A percentile compares a stretch with the other conserved stretches of the same genome.
Evolutionary conservation across 1,284 basidiomycete species (phyloP).

Genomic region (Grifola frondosa): DNA sequence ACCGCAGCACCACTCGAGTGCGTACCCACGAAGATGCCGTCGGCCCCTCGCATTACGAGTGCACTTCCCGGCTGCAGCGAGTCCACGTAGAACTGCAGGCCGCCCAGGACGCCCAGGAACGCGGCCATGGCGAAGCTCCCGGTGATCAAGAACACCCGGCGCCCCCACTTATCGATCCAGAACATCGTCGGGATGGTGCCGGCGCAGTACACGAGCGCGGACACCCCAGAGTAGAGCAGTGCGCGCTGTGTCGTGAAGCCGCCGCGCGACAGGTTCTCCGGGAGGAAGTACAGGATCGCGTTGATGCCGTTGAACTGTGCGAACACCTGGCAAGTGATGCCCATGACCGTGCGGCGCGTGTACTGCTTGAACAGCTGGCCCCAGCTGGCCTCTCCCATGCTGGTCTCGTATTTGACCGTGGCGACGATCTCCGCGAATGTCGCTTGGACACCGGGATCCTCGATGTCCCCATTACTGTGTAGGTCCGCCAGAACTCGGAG

Average conservation of each 20-base stretch:
- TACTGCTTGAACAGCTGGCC: slow-evolving; percentile 47
- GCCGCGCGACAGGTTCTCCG: slow-evolving; percentile 48
- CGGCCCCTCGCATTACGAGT: slow-evolving; percentile 39
- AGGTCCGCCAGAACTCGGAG: slow-evolving; percentile 47
- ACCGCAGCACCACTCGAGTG: too few species aligned
- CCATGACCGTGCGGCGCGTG: slow-evolving; percentile 44
- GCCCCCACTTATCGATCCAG: slow-evolving; percentile 54
- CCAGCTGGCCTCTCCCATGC: slow-evolving; percentile 43
- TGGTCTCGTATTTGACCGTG: slow-evolving; percentile 41
- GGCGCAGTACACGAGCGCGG: slow-evolving; percentile 56
- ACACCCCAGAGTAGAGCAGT: slow-evolving; percentile 50
- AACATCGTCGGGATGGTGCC: slow-evolving; percentile 60
- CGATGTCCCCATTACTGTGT: slow-evolving; percentile 44
- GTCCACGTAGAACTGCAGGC: slow-evolving; percentile 42
- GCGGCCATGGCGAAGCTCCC: slow-evolving; percentile 45
- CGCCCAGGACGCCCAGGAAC: slow-evolving; percentile 44
- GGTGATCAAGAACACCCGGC: slow-evolving; percentile 48
- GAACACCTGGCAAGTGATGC: slow-evolving; percentile 53
- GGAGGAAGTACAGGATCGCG: slow-evolving; percentile 56
- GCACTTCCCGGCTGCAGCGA: slow-evolving; percentile 37
- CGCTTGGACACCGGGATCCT: slow-evolving; percentile 37
- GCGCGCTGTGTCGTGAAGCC: slow-evolving; percentile 45
- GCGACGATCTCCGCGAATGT: slow-evolving; percentile 44
- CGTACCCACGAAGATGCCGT: slow-evolving; percentile 45
- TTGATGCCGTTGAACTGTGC: slow-evolving; percentile 60